phyloP scores from a whole-genome alignment of 768 basidiomycete genomes.

The Panellus pusillus region DNA sequence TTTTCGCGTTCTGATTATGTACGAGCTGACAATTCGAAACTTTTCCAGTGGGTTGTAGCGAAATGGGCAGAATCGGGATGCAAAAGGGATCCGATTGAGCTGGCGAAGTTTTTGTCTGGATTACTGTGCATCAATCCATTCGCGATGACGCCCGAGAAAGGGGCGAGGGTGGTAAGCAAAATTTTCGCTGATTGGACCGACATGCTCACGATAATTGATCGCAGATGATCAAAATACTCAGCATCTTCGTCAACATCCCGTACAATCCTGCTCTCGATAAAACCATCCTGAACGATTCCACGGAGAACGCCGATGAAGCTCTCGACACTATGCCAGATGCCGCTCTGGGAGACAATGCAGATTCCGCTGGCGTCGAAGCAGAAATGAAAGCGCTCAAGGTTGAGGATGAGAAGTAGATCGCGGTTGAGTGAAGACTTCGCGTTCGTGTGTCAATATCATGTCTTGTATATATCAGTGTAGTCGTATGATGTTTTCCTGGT shows the following conservation, averaged over 20 bases:
- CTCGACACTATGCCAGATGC: slow-evolving; percentile 5
- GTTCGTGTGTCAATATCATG: no score
- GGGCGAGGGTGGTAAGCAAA: slow-evolving; percentile 14
- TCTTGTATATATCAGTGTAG: no score
- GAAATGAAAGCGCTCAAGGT: no score
- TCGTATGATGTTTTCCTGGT: no score
- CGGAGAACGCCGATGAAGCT: slow-evolving; percentile 1
- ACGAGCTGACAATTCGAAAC: no score
- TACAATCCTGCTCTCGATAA: slow-evolving; percentile 18
- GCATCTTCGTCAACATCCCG: slow-evolving; percentile 15
- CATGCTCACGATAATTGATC: background rate
- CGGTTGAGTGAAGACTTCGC: no score
- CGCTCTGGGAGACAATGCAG: background rate
- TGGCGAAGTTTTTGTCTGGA: slow-evolving; percentile 15
- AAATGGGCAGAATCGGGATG: slow-evolving; percentile 19
- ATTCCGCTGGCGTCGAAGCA: no score
- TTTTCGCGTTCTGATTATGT: no score
- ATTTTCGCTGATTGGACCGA: background rate
- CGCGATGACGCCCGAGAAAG: slow-evolving; percentile 13
- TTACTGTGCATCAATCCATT: slow-evolving; percentile 17
- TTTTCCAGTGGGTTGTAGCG: slow-evolving; percentile 12
- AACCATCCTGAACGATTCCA: slow-evolving; percentile 13
- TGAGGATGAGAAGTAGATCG: no score
- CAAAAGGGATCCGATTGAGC: slow-evolving; percentile 11
- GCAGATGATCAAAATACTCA: slow-evolving; percentile 20